These are phyloP conservation scores for Alternaria solani DNA, from an alignment of 2,329 filamentous ascomycete genomes.

Conservation along the genomic window DNA sequence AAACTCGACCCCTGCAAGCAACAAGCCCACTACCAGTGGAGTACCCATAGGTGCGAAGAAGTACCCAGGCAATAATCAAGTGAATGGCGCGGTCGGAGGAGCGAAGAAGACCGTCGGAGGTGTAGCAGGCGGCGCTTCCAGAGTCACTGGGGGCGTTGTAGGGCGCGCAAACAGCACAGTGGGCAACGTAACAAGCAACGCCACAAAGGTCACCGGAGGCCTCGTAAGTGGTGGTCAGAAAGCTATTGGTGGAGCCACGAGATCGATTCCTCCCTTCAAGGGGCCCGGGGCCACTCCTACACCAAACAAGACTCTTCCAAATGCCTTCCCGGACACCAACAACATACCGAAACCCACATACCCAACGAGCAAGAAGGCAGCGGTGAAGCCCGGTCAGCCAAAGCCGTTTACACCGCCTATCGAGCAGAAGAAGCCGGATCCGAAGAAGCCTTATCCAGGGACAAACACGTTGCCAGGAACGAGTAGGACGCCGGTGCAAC, in stretches of 20 bases:
- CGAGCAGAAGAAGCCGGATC: slow-evolving; percentile 22
- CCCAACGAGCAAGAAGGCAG: slow-evolving; percentile 35
- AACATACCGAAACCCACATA: slow-evolving; percentile 27
- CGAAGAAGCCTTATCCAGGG: slow-evolving; percentile 39
- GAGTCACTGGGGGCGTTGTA: slow-evolving; percentile 11
- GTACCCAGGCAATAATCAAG: slow-evolving; percentile 31
- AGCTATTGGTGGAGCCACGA: slow-evolving; percentile 16
- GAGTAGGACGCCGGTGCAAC: slow-evolving; percentile 35
- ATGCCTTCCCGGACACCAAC: slow-evolving; percentile 13
- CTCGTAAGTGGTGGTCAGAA: slow-evolving; percentile 22
- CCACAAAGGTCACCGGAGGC: slow-evolving; percentile 12
- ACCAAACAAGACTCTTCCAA: slow-evolving; percentile 19
- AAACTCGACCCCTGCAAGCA: slow-evolving; percentile 42
- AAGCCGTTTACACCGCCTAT: slow-evolving; percentile 37
- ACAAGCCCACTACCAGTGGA: slow-evolving; percentile 24
- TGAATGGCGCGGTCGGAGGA: slow-evolving; percentile 14
- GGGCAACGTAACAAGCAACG: slow-evolving; percentile 13
- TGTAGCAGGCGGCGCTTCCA: slow-evolving; percentile 16
- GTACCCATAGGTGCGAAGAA: slow-evolving; percentile 43
- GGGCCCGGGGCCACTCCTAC: slow-evolving; percentile 1
- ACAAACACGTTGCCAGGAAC: slow-evolving; percentile 42
- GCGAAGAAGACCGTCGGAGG: slow-evolving; percentile 35
- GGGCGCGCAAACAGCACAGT: slow-evolving; percentile 24
- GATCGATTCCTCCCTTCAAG: slow-evolving; percentile 18
- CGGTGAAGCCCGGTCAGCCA: slow-evolving; percentile 37